Evolutionary conservation across 192 early-diverging fungal species (phyloP).

Genomic region (Gorgonomyces haynaldii): DNA sequence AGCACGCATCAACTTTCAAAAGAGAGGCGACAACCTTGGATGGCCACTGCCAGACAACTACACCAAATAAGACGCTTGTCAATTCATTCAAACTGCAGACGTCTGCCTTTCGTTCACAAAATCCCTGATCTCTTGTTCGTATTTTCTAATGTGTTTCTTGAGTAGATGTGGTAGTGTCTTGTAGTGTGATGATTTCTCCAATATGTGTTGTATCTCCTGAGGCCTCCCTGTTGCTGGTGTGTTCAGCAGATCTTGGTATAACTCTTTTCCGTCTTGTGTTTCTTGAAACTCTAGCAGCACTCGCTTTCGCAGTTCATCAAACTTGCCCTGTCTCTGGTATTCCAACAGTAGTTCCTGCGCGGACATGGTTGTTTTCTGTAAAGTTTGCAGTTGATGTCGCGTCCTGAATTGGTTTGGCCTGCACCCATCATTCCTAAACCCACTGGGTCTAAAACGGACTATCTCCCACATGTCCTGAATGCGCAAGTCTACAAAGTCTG

Average conservation of each 20-base stretch:
- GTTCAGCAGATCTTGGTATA: too few species aligned
- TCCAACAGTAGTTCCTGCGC: slow-evolving; percentile 1
- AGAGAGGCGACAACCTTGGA: slow-evolving; percentile 2
- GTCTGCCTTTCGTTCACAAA: too few species aligned
- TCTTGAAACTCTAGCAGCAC: neutral
- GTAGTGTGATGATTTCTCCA: neutral
- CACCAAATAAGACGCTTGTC: neutral
- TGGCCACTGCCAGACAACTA: slow-evolving; percentile 5
- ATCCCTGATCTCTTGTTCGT: neutral
- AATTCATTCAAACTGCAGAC: neutral
- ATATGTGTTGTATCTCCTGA: neutral
- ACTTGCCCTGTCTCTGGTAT: slow-evolving; percentile 1
- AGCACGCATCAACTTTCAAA: neutral
- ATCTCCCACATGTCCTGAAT: slow-evolving; percentile 35
- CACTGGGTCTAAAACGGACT: slow-evolving; percentile 11
- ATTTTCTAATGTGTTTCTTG: neutral
- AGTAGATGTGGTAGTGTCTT: neutral
- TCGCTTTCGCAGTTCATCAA: slow-evolving; percentile 1
- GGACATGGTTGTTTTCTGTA: neutral
- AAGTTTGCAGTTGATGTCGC: too few species aligned
- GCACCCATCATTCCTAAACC: slow-evolving; percentile 16
- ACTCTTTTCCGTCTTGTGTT: neutral
- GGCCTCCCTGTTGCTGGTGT: too few species aligned
- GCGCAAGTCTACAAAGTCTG: slow-evolving; percentile 38
- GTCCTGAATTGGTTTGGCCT: slow-evolving; percentile 14